Base-by-base conservation (phyloP, 306 rosid species). In the Ammopiptanthus mongolicus region DNA sequence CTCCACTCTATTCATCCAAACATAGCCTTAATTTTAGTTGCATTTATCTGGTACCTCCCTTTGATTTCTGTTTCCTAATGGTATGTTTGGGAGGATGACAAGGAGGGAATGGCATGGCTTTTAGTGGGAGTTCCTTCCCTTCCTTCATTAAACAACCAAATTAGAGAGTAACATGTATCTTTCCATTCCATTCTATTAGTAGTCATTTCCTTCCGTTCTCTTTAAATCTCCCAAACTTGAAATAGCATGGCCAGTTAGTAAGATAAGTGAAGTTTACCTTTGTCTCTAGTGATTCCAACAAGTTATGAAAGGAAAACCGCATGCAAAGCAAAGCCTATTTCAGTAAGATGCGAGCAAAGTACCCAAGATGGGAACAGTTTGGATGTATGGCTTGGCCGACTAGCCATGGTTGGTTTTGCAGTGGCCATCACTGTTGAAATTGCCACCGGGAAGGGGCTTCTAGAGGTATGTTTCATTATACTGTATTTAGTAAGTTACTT, bases 391-490 rank as follows among this genome's bases (percentile, higher is more conserved):
- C 86, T 92, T 2, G 96, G 97, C 56, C 86, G 98, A 76, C 13
- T 78, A 7, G 97, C 96, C 56, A 95, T 95, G 98, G 76, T 95
- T 71, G 96, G 98, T 42, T 95, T 95, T 84, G 89, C 97, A 14
- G 80, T 56, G 5, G 97, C 96, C 68, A 75, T 91, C 33, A 74
- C 78, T 62, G 91, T 91, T 58, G 98, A 94, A 91, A 62, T 94
- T 74, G 73, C 89, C n/a, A 88, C 97, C 0, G 97, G 98, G 29
- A 94, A 86, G 83, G 98, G 98, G 59, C 90, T 94, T 68, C 80
- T 94, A 46, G 96, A 94, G 98, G 98, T 94, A 88, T 57, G 69
- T 8, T 33, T 11, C 51, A 28, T 19, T 51, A 23, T 41, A 14
- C 48, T 21, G 52, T 53, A 14, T 15, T 78, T 65, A 2, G 3